These are phyloP conservation scores for Rhodotorula sp. DNA, from an alignment of 1,284 basidiomycete genomes.

Conservation along the genomic window DNA sequence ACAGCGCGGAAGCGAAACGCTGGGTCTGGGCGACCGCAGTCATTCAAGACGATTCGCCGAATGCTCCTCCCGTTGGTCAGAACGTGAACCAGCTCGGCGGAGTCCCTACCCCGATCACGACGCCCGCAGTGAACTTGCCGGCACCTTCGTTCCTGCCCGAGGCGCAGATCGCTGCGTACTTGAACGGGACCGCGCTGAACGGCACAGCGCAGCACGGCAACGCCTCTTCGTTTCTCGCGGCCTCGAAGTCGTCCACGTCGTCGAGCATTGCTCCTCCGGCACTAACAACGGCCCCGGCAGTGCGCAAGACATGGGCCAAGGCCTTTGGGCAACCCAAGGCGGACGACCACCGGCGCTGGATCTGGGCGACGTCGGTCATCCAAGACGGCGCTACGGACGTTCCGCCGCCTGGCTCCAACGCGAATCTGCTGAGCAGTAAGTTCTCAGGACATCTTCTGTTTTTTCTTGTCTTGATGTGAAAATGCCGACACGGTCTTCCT, in stretches of 20 bases:
- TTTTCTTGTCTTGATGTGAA: not conserved
- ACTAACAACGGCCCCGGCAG: not conserved
- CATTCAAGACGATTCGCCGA: constrained; percentile 18
- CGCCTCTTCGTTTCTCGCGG: not conserved
- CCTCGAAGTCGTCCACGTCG: not conserved
- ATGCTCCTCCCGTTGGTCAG: constrained; percentile 2
- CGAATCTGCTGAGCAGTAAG: constrained; percentile 9
- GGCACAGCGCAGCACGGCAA: not conserved
- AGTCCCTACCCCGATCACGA: constrained; percentile 1
- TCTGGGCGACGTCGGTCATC: constrained; percentile 26
- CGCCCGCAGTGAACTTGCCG: constrained; percentile 5
- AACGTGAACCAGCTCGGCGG: constrained; percentile 5
- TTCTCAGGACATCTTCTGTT: not conserved
- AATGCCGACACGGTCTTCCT: not conserved
- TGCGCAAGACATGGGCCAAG: not conserved
- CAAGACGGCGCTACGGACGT: constrained; percentile 27
- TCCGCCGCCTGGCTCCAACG: constrained; percentile 23
- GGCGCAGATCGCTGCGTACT: not conserved
- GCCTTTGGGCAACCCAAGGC: not conserved
- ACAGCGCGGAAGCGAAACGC: constrained; percentile 15
- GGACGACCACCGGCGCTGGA: constrained; percentile 21
- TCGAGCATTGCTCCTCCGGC: not conserved
- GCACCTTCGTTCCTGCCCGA: constrained; percentile 2
- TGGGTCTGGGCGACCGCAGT: constrained; percentile 16
- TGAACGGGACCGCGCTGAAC: not conserved